Percentiles rank a stretch among this genome's conserved stretches.
Conservation (phyloP, 2,329 filamentous ascomycete species). For the Monosporascus sp. region DNA sequence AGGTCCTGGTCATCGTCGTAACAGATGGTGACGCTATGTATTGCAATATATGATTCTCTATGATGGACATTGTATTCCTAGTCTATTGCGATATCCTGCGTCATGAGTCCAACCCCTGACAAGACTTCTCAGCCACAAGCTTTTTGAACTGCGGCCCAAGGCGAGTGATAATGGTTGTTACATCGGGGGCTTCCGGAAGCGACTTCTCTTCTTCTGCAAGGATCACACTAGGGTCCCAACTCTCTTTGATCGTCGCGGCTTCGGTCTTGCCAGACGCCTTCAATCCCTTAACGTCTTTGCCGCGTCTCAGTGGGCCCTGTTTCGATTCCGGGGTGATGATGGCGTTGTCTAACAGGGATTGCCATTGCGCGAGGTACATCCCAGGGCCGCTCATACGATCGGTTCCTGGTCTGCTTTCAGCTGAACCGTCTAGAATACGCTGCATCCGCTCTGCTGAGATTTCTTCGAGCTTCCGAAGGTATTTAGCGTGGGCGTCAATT, state of each 20-base stretch:
- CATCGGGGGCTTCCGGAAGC: slow-evolving; percentile 33
- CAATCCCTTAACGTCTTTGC: slow-evolving; percentile 44
- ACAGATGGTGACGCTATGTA: too few species aligned
- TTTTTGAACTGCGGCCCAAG: slow-evolving; percentile 34
- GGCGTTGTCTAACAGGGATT: slow-evolving; percentile 64
- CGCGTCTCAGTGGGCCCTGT: slow-evolving; percentile 46
- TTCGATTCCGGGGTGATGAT: slow-evolving; percentile 56
- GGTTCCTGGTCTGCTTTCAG: slow-evolving; percentile 4
- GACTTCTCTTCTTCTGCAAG: slow-evolving; percentile 25
- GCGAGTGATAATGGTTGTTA: slow-evolving; percentile 35
- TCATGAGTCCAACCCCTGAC: background rate
- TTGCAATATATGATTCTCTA: too few species aligned
- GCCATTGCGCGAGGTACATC: slow-evolving; percentile 68
- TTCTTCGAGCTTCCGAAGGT: slow-evolving; percentile 50
- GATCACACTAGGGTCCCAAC: slow-evolving; percentile 18
- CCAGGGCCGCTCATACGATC: slow-evolving; percentile 56
- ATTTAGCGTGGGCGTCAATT: slow-evolving; percentile 55
- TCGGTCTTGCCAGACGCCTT: slow-evolving; percentile 40
- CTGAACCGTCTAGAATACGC: slow-evolving; percentile 42
- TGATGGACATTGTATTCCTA: too few species aligned
- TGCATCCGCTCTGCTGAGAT: slow-evolving; percentile 53
- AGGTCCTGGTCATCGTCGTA: too few species aligned
- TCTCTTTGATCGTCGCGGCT: slow-evolving; percentile 21
- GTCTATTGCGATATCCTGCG: too few species aligned
- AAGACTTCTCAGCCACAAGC: slow-evolving; percentile 18